Evolutionary conservation across 2,329 filamentous ascomycete species (phyloP).

Genomic region (Aspergillus calidoustus): DNA sequence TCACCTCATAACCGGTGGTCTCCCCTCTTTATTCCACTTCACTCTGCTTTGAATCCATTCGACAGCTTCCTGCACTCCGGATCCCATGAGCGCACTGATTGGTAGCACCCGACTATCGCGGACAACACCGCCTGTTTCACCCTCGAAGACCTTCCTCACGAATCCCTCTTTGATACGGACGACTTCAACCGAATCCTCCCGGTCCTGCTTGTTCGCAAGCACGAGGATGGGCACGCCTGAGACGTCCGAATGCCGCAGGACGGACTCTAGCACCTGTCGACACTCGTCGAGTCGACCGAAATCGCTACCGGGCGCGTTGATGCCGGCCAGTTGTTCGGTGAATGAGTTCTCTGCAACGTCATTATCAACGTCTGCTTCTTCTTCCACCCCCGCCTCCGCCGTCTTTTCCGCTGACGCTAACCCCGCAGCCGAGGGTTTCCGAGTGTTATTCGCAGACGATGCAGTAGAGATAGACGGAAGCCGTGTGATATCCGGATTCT

Average conservation of each 20-base stretch:
- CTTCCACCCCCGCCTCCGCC: not conserved
- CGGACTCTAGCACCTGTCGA: constrained; percentile 83
- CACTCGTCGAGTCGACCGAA: constrained; percentile 79
- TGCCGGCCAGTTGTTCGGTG: constrained; percentile 40
- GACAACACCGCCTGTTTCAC: constrained; percentile 83
- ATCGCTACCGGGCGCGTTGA: constrained; percentile 41
- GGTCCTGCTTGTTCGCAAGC: constrained; percentile 95
- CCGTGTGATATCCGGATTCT: constrained; percentile 70
- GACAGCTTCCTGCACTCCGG: constrained; percentile 91
- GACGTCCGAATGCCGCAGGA: constrained; percentile 83
- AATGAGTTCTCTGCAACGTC: constrained; percentile 23
- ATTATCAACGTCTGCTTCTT: not conserved
- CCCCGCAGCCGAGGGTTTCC: constrained; percentile 24
- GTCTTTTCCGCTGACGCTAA: not conserved
- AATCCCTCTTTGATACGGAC: constrained; percentile 96
- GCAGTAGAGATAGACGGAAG: constrained; percentile 34
- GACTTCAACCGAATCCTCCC: constrained; percentile 96
- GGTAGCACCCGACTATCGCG: constrained; percentile 90
- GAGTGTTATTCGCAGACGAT: constrained; percentile 10
- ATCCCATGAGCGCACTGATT: constrained; percentile 80
- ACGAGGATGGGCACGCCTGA: constrained; percentile 91
- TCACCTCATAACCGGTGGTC: constrained; percentile 91
- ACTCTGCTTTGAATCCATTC: constrained; percentile 93
- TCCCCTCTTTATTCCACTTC: constrained; percentile 93
- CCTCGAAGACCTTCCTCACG: constrained; percentile 93